These are phyloP conservation scores for Polychaeton citri DNA, from an alignment of 2,329 filamentous ascomycete genomes.

Conservation along the genomic window DNA sequence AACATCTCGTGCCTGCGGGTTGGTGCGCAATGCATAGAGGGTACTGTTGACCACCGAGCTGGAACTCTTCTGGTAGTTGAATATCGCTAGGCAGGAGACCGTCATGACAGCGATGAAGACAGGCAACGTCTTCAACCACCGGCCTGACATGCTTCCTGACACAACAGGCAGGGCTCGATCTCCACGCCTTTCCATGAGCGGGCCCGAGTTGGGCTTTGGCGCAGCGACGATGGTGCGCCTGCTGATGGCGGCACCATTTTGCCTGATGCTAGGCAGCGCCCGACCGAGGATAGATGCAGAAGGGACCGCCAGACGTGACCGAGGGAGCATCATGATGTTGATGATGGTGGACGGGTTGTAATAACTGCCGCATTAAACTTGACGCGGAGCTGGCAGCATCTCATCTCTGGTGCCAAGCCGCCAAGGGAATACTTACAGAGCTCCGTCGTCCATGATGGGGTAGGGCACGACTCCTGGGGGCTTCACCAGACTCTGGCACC, in stretches of 20 bases:
- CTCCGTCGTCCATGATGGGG: too few species aligned
- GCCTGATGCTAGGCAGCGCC: too few species aligned
- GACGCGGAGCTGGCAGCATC: too few species aligned
- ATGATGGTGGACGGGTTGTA: too few species aligned
- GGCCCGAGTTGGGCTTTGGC: slow-evolving; percentile 36
- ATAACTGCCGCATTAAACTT: too few species aligned
- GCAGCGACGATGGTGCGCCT: slow-evolving; percentile 35
- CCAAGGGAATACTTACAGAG: too few species aligned
- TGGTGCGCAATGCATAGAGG: slow-evolving; percentile 82
- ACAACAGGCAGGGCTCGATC: slow-evolving; percentile 37
- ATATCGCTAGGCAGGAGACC: slow-evolving; percentile 68
- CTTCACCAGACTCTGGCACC: too few species aligned
- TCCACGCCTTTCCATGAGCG: slow-evolving; percentile 37
- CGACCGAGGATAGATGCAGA: too few species aligned
- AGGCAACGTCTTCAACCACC: slow-evolving; percentile 52
- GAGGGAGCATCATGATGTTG: too few species aligned
- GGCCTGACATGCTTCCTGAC: slow-evolving; percentile 20
- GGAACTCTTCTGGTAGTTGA: slow-evolving; percentile 98
- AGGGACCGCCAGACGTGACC: too few species aligned
- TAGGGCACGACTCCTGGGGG: too few species aligned
- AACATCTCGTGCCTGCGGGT: slow-evolving; percentile 55
- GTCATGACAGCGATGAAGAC: slow-evolving; percentile 64
- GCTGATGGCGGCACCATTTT: slow-evolving; percentile 1
- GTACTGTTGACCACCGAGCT: slow-evolving; percentile 64
- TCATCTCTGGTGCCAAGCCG: too few species aligned